Evolutionary conservation across 164 flowering plant genomes (phyloP), one percentile per base, ranked within the genome.

Genomic region (Euptelea pleiosperma): DNA sequence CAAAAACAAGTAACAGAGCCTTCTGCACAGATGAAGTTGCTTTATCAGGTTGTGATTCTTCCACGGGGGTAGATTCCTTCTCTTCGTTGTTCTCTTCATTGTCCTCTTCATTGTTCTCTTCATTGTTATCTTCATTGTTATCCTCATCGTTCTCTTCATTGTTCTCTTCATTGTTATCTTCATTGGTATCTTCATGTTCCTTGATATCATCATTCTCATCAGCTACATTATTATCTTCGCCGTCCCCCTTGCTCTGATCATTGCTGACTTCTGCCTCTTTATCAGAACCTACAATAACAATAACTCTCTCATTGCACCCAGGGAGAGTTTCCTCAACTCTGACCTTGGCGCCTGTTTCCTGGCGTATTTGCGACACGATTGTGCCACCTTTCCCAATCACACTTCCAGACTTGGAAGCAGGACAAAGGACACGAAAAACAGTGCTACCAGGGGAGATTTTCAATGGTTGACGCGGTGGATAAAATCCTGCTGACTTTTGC

Each of bases 281-380:
- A 18, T 78, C 87, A 54, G 80, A 55, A 30, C 77, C 81, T 10
- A 35, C 29, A 19, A 92, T 81, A 37, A 75, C 56, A 66, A 90
- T 62, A 11, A 93, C 75, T 66, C 93, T 79, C 69, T 93, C 99
- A 62, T 86, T 88, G 62, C 83, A 87, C 11, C 91, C 99, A 31
- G 79, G 65, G 39, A 90, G 55, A 35, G 67, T 62, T 28, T 87
- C 98, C 75, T 93, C 96, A 48, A 88, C 81, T 62, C 68, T 80
- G 28, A 93, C 75, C 58, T 73, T 77, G 29, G 79, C 96, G 43
- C 91, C 89, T 44, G 94, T 80, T 70, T 86, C 90, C 45, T 79
- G 78, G 28, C 83, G 76, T 47, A 92, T 84, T 58, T 79, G 79
- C 25, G 80, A 70, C 46, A 87, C 65, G 39, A 71, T 41, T 24